Base-by-base conservation (phyloP, 805 yeast species). In the Candida germanica region DNA sequence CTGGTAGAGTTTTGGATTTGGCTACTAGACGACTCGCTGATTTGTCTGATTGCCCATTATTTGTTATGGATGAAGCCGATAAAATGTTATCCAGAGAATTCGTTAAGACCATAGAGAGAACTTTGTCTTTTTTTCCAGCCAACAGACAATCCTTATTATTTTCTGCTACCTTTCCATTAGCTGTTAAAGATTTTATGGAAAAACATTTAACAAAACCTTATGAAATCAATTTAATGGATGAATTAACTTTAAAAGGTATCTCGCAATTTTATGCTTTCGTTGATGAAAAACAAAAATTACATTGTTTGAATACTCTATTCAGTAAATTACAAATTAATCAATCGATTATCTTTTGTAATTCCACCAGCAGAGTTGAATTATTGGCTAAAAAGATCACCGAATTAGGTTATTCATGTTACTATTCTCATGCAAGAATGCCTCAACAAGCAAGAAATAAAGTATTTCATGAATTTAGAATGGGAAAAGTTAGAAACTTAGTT, bases 51-150 rank as follows among this genome's bases (percentile, higher is more conserved):
- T 87, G 96, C 64, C 81, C 84, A 29, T 71, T 87, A 59, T 88
- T 93, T 59, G 81, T 94, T 36, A 88, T 93, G 97, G 98, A 93
- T 63, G 98, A 93, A 72, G 98, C 98, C 39, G 98, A 93, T 64
- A 93, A 93, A 63, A 86, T 93, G 84, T 75, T 93, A 42, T 79
- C 93, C 25, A 79, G 87, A 50, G 98, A 93, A 55, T 93, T 93
- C 64, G 83, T 84, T 49, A 76, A 78, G 23, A 81, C 89, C 38
- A 86, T 91, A 46, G 94, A 86, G 59, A 95, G 87, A 59, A 84
- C 91, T 44, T 71, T 93, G 51, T 70, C 71, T 29, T 86, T 83
- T 54, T 80, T 91, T 74, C 95, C 97, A 22, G 43, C 53, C 32
- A 51, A 48, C 21, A 61, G 71, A 50, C 98, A 93, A 69, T 83